Evolutionary conservation across 208 protist species (phyloP).

Genomic region (Trypanosoma platydactyli): DNA sequence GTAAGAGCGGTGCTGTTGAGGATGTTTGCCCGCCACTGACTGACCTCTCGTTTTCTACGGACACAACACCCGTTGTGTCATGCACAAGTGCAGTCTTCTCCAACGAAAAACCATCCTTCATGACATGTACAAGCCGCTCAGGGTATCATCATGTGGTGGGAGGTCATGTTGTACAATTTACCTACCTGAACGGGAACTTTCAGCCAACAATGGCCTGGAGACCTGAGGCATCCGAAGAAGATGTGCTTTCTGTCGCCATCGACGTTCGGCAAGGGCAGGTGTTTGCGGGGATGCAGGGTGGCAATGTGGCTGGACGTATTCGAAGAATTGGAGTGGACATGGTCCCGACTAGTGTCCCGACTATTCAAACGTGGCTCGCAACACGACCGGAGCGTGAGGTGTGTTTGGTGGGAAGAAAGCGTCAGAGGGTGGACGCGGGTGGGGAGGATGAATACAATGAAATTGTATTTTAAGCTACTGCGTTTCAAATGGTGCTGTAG

Average conservation of each 20-base stretch:
- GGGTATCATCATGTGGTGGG: slow-evolving; percentile 48
- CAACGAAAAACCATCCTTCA: slow-evolving; percentile 17
- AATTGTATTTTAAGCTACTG: slow-evolving; percentile 8
- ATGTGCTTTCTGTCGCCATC: slow-evolving; percentile 57
- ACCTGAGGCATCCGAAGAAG: slow-evolving; percentile 46
- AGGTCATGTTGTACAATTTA: slow-evolving; percentile 66
- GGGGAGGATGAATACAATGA: slow-evolving; percentile 27
- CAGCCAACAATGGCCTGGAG: slow-evolving; percentile 30
- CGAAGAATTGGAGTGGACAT: slow-evolving; percentile 5
- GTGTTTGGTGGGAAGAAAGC: slow-evolving; percentile 39
- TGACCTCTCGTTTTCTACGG: slow-evolving; percentile 37
- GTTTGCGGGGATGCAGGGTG: slow-evolving; percentile 61
- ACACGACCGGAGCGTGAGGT: slow-evolving; percentile 36
- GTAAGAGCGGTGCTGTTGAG: slow-evolving; percentile 3
- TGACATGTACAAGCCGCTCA: slow-evolving; percentile 57
- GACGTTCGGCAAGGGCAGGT: slow-evolving; percentile 39
- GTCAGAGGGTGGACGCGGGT: slow-evolving; percentile 23
- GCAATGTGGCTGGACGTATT: slow-evolving; percentile 54
- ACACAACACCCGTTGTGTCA: slow-evolving; percentile 44
- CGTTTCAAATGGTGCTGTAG: background rate
- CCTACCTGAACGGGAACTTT: slow-evolving; percentile 15
- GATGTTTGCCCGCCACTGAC: slow-evolving; percentile 20
- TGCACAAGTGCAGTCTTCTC: slow-evolving; percentile 25
- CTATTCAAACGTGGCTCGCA: slow-evolving; percentile 38
- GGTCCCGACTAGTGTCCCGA: slow-evolving; percentile 4